Evolutionary conservation across 2,329 filamentous ascomycete genomes (phyloP), one percentile per base, ranked within the genome.

Genomic region (Fusarium sp.): DNA sequence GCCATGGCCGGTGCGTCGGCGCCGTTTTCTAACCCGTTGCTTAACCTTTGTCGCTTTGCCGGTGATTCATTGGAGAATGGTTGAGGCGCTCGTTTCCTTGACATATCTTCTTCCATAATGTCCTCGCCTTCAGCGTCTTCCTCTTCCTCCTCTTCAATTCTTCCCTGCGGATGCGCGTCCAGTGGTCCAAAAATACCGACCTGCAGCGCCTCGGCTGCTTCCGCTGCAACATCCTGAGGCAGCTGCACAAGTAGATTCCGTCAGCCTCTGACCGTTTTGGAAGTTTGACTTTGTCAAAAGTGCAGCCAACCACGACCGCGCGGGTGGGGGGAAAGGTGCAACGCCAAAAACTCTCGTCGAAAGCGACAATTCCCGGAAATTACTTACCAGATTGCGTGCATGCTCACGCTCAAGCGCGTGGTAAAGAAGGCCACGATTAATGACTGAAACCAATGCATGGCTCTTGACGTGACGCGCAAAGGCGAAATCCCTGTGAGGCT

Each of bases 391-490:
- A 71, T 80, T 79, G 56, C 79, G 78, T 71, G 80, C 79, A 75
- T 82, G 83, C 65, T 89, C 83, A 71, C 87, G 82, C 76, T 90
- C 86, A 55, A 87, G 81, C 47, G 83, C 84, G 75, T 86, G 81
- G 78, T 88, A 90, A 71, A 88, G 78, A 51, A 90, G 83, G 59
- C 88, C 88, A 78, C 87, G 86, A 78, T 90, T 89, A 69, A 90
- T 79, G 67, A 89, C 81, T 61, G 84, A 84, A 59, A 90, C 86
- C 74, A 90, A 81, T 71, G 88, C 87, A 79, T 89, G 87, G 72
- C 83, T 86, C 78, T 88, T 85, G 78, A 90, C 87, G 79, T 90
- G 84, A 74, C 83, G 85, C 76, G 88, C 88, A 78, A 90, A 90
- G 63, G 85, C 82, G 66, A 90, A 86, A 63, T 89, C 82, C 73